These are phyloP conservation scores for Ganoderma multipileum DNA, from an alignment of 1,284 basidiomycete species.

Conservation along the genomic window DNA sequence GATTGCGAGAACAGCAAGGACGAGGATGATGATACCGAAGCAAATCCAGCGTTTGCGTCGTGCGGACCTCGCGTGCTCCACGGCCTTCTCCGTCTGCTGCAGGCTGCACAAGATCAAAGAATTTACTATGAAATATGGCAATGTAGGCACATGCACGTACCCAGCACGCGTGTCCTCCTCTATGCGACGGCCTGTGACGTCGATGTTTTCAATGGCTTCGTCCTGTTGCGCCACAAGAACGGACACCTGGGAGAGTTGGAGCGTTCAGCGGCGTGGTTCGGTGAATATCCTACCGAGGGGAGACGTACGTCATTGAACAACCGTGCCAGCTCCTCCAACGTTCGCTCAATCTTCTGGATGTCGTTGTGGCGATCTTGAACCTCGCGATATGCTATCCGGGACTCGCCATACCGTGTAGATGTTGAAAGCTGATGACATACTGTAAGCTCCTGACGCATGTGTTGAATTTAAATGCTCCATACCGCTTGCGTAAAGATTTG, in stretches of 20 bases:
- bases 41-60: conserved; percentile 86
- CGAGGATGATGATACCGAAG: conserved; percentile 64
- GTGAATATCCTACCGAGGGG: neutral
- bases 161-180: conserved; percentile 74
- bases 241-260: conserved; percentile 62
- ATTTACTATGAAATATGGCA: neutral
- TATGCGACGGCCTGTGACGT: conserved; percentile 66
- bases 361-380: conserved; percentile 93
- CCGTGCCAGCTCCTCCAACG: conserved; percentile 87
- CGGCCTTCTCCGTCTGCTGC: conserved; percentile 74
- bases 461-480: conserved; percentile 36
- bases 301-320: conserved; percentile 79
- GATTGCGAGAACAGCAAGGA: conserved; percentile 56
- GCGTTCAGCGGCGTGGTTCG: conserved; percentile 2
- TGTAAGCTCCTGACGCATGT: neutral
- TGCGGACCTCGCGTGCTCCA: conserved; percentile 70
- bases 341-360: conserved; percentile 86
- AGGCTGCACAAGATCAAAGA: conserved; percentile 49
- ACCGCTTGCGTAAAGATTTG: conserved; percentile 93
- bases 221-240: conserved; percentile 84
- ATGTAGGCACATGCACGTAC: conserved; percentile 49
- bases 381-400: conserved; percentile 86
- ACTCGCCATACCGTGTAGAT: conserved; percentile 86
- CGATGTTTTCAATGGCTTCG: conserved; percentile 71
- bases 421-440: conserved; percentile 55